Evolutionary conservation across 495 filamentous ascomycete genomes (phyloP).

Genomic region (Wilcoxina mikolae): DNA sequence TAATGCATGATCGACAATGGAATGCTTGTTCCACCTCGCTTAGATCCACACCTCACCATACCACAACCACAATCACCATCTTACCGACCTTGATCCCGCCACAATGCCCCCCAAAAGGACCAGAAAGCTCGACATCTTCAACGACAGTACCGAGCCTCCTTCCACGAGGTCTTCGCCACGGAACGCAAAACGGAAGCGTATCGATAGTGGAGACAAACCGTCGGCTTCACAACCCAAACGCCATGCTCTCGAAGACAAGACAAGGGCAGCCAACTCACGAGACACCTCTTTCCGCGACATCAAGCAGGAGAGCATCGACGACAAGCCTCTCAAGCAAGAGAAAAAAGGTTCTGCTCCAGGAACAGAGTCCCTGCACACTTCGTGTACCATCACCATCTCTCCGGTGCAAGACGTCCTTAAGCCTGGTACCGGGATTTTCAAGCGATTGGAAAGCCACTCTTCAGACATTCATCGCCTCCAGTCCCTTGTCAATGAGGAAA

Average conservation of each 20-base stretch:
- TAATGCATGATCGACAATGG: too few species aligned
- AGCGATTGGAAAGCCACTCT: background rate
- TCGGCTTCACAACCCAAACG: background rate
- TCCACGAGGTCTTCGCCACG: background rate
- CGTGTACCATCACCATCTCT: background rate
- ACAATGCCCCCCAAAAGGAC: slow-evolving; percentile 5
- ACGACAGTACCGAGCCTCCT: background rate
- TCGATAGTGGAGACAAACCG: background rate
- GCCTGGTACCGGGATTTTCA: background rate
- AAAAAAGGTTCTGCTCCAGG: too few species aligned
- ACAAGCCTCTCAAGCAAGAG: too few species aligned
- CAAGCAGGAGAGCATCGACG: too few species aligned
- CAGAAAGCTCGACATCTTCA: background rate
- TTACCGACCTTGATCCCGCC: background rate
- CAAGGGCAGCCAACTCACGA: background rate
- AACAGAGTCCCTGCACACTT: too few species aligned
- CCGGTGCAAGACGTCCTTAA: background rate
- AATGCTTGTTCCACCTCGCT: too few species aligned
- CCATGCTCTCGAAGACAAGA: background rate
- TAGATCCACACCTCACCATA: background rate
- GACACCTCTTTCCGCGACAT: background rate
- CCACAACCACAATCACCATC: background rate
- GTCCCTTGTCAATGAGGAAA: slow-evolving; percentile 2
- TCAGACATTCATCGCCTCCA: background rate
- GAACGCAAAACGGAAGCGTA: background rate